Base-by-base conservation (phyloP, 257 asterid species). In the Voacanga thouarsii region DNA sequence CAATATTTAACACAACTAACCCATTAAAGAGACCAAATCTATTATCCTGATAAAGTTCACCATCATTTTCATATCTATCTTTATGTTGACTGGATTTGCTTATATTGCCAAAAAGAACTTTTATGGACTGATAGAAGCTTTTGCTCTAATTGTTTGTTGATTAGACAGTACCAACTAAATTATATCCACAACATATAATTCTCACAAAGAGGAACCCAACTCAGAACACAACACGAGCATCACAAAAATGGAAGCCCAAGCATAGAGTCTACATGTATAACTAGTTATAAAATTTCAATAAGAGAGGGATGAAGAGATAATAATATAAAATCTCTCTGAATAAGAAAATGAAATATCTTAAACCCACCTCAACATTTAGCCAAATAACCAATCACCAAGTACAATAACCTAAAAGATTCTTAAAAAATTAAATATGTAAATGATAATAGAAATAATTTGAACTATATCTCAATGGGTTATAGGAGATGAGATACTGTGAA, bases 61-160 rank as follows among this genome's bases (percentile, higher is more conserved):
- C 79, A 66, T 37, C 59, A 66, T 53, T 80, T 82, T 80, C 84
- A 77, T 60, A 49, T 63, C 75, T 82, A 74, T 77, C 86, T 78
- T 82, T 83, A 64, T 71, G 88, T 41, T 64, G 86, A 78, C 79
- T 83, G 75, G 93, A 85, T 81, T 77, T 60, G 56, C 87, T 85
- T 97, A 95, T 93, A 77, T 43, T 66, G 78, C 80, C 75, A 30
- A 30, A 26, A 24, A 39, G 67, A 39, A 65, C 59, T 24, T 74
- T 41, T 53, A 21, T 64, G 19, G 28, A 66, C 83, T 37, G 79
- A 70, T 33, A 66, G 71, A 66, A 66, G 26, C 12, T 37, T 5
- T 37, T 15, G 71, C 21, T 12, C 11, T 5, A 5, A 3, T 66
- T 66, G 21, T 1, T 51, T 26, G 39, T 18, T 66, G 49, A 66